A percentile compares a stretch with the other conserved stretches of the same genome.
Evolutionary conservation across 2,329 filamentous ascomycete genomes (phyloP).

Genomic region (Phyllosticta capitalensis): DNA sequence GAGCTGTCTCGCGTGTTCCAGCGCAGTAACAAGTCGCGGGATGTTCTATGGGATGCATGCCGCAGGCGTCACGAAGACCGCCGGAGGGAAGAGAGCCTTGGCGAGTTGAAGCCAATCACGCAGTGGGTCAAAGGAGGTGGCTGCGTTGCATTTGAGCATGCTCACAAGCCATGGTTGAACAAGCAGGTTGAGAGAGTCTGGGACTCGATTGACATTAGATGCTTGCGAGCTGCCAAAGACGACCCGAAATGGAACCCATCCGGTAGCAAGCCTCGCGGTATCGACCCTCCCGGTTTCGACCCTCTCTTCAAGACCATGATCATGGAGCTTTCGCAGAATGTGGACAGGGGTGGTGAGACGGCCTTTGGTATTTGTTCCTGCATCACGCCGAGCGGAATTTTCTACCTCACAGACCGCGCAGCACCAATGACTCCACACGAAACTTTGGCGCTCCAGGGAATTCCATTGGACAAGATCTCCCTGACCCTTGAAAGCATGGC

Average conservation of each 20-base stretch:
- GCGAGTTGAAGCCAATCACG: constrained; percentile 48
- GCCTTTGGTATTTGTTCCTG: constrained; percentile 54
- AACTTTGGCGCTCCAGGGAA: constrained; percentile 55
- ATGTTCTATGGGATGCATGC: constrained; percentile 46
- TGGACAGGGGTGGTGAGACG: constrained; percentile 48
- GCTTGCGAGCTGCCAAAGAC: constrained; percentile 38
- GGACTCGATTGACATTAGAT: constrained; percentile 57
- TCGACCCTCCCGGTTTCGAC: too few species aligned
- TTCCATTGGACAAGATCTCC: constrained; percentile 53
- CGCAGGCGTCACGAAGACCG: constrained; percentile 50
- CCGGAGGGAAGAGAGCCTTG: constrained; percentile 43
- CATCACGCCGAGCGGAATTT: constrained; percentile 56
- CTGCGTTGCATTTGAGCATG: constrained; percentile 46
- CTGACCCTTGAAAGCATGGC: constrained; percentile 50
- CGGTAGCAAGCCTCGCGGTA: too few species aligned
- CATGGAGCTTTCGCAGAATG: constrained; percentile 63
- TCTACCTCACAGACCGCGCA: constrained; percentile 51
- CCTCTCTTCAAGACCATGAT: constrained; percentile 45
- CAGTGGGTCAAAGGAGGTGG: constrained; percentile 48
- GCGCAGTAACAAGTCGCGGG: background rate
- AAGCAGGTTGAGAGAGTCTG: constrained; percentile 49
- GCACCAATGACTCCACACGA: constrained; percentile 55
- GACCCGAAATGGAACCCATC: constrained; percentile 14
- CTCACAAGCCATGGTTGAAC: constrained; percentile 42
- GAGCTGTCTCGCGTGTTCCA: background rate